Evolutionary conservation across 306 rosid species (phyloP), one percentile per base, ranked within the genome.

Genomic region (Sphenostylis stenocarpa): DNA sequence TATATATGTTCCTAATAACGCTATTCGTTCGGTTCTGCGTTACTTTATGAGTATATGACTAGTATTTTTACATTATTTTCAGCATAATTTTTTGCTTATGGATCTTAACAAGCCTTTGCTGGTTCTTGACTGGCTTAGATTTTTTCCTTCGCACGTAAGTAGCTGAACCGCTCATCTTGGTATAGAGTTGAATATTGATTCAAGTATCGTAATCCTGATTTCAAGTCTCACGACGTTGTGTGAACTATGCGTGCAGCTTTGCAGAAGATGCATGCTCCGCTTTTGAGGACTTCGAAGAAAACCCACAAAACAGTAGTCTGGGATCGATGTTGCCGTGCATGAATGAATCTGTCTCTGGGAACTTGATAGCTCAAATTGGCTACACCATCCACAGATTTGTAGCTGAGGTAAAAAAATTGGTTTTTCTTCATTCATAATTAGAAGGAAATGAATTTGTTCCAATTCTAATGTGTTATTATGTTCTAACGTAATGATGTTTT

Each of bases 81-180:
- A 91, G 97, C 68, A 24, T 88, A 75, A 86, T 89, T 34, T 63
- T 86, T 64, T 80, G 85, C 68, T 85, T 89, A 76, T 91, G 97
- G 97, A 79, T 91, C 39, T 39, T 86, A 57, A 85, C 97, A 73
- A 86, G 86, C 55, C 69, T 89, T 12, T 72, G 85, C 61, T 91
- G 94, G 94, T 74, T 86, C 38, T 80, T 88, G 80, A 85, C 92
- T 24, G 97, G 94, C 69, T 75, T 89, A 45, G 94, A 91, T 79
- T 91, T 78, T 82, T 91, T 86, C 79, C 84, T 91, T 45, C 56
- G 84, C 70, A 91, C 83, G 93, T 91, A 24, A 86, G 97, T 81
- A 53, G 14, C 70, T 15, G 0, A 33, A 65, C 15, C 48, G 2
- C 48, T 75, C 57, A 58, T 67, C 13, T 11, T 41, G 13, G 15